Base-by-base conservation (phyloP, 2,329 filamentous ascomycete genomes). In the Microcera coccophila region DNA sequence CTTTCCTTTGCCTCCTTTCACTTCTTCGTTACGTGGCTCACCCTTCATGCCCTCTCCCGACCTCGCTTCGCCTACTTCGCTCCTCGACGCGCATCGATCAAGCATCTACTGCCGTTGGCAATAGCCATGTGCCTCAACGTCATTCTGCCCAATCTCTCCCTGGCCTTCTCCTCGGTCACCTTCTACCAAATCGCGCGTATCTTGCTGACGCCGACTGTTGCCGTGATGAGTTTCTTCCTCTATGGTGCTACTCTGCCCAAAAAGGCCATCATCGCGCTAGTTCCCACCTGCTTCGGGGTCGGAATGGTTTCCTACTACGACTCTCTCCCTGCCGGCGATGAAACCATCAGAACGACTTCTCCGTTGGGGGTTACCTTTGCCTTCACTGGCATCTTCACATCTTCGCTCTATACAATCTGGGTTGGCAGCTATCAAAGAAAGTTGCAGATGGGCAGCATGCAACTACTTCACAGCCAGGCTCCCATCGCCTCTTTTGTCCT, bases 161-260 rank as follows among this genome's bases (percentile, higher is more conserved):
- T 87, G 33, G 81, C 82, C 21, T 84, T 79, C 61, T 85, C 81
- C 17, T 77, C 76, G 38, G 78, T 86, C 32, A 82, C 81, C 32
- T 85, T 86, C 61, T 86, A 85, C 62, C 82, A 87, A 61, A 76
- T 85, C 37, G 81, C 79, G 4, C 76, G 82, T 18, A 82, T 85
- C 45, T 69, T 85, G 11, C 72, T 85, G 20, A 85, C 82, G 1
- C 83, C 83, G 3, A 74, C 72, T 33, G 81, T 84, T 16, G 82
- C 81, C 4, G 61, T 78, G 14, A 78, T 86, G 71, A 85, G 85
- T 62, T 82, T 71, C 53, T 59, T 81, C 17, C 67, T 85, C 22
- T 83, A 84, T 64, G 64, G 70, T 48, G 68, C 74, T 19, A 75
- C 69, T 0, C 71, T 85, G 10, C 79, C 82, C 5, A 62, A 62